Evolutionary conservation across 495 filamentous ascomycete genomes (phyloP), one percentile per base, ranked within the genome.

Genomic region (Tetracladium setigerum): DNA sequence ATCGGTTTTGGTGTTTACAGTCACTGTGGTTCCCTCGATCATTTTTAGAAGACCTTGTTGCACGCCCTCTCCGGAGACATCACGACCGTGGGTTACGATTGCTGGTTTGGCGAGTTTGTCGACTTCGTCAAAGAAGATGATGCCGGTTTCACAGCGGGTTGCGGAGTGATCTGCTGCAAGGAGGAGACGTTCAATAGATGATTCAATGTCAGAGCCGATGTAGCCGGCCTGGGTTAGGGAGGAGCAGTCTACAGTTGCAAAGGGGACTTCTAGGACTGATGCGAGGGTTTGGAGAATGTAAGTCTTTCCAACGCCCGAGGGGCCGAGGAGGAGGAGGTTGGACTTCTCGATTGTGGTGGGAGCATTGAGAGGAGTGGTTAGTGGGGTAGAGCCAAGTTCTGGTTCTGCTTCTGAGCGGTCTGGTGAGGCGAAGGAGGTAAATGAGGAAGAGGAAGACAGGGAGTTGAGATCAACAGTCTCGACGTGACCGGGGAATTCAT

Each of bases 201-300:
- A 80, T 57, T 98, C 92, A 37, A 86, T 90, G 59, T 98, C 92
- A 60, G 96, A 90, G 46, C 92, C 92, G 47, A 98, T 95, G 59
- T 98, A 98, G 12, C 92, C 92, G 5, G 92, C 89, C 70, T 95
- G 89, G 2, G 92, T 98, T 53, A 98, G 91, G 4, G 92, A 84
- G 12, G 94, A 97, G 66, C 94, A 97, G 61, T 98, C 94, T 48
- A 89, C 92, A 63, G 97, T 97, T 50, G 86, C 91, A 62, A 98
- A 96, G 0, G 92, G 94, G 1, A 97, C 92, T 43, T 92, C 89
- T 16, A 98, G 68, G 3, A 88, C 77, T 22, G 79, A 70, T 11
- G 86, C 86, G 14, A 91, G 69, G 0, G 83, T 88, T 35, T 61
- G 52, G 10, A 67, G 47, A 24, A 98, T 97, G 32, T 96, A 78